Evolutionary conservation across 2,329 filamentous ascomycete species (phyloP), one percentile per base, ranked within the genome.

Genomic region (Trichothecium sympodiale): DNA sequence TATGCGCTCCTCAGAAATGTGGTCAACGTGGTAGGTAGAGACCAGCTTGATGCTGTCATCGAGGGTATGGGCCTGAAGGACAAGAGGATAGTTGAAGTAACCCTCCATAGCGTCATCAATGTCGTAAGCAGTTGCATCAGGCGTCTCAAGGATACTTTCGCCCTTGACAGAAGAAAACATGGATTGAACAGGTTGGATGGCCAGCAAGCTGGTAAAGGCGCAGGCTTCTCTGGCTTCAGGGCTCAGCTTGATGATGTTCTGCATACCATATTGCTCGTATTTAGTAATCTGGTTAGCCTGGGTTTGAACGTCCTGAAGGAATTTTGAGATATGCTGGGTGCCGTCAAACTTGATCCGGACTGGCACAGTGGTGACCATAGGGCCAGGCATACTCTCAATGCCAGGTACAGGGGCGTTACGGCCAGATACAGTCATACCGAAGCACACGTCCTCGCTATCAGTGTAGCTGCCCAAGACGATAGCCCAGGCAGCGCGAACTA

Each of bases 401-500:
- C 36, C 45, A 7, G 28, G 29, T 3, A 55, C 41, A 2, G 46
- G 31, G 1, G 46, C 42, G 15, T 49, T 42, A 4, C 52, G 42
- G 3, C 51, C 52, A 2, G 45, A 51, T 4, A 50, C 20, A 1
- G 43, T 43, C 2, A 35, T 23, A 2, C 51, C 52, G 30, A 51
- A 55, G 3, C 45, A 32, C 1, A 53, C 34, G 9, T 47, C 44
- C 5, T 40, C 34, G 8, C 37, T 35, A 3, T 39, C 42, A n/a
- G 43, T 43, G 17, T 48, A 41, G 1, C 36, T 34, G 4, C 41
- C 33, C 5, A 44, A 33, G 8, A 45, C 29, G n/a, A 54, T 17
- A 1, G 48, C 51, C 51, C 52, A 55, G 3, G 52, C 51, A 0
- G 50, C 49, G 4, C 46, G 45, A 5, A 54, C 23, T 6, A 50